Percentiles rank a stretch among this genome's conserved stretches.
These are phyloP conservation scores for Pestalotiopsis sp. DNA, from an alignment of 2,329 filamentous ascomycete genomes.

Conservation along the genomic window DNA sequence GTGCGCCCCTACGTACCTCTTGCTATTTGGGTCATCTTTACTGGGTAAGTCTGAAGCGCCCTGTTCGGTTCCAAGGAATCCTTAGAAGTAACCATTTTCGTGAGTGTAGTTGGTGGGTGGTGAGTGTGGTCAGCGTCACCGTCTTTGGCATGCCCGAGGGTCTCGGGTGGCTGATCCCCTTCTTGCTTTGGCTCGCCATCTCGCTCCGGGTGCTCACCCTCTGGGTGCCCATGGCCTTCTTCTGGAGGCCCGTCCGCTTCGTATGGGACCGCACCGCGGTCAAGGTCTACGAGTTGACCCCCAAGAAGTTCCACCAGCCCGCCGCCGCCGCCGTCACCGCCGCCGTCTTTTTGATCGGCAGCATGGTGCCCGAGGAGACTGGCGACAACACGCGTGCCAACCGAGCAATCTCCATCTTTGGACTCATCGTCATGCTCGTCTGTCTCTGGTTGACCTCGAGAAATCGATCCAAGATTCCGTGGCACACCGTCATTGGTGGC, in stretches of 20 bases:
- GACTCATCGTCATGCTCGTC: slow-evolving; percentile 71
- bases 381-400: slow-evolving; percentile 78
- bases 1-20: slow-evolving; percentile 48
- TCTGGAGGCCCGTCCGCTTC: slow-evolving; percentile 68
- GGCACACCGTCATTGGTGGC: slow-evolving; percentile 84
- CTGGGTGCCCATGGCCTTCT: slow-evolving; percentile 68
- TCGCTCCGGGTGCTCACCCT: slow-evolving; percentile 74
- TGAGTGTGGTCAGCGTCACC: slow-evolving; percentile 41
- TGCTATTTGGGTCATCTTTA: slow-evolving; percentile 40
- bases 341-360: slow-evolving; percentile 74
- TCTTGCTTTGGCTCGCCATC: slow-evolving; percentile 78
- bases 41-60: slow-evolving; percentile 32
- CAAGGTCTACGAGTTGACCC: slow-evolving; percentile 62
- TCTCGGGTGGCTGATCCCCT: slow-evolving; percentile 81
- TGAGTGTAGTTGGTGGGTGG: slow-evolving; percentile 41
- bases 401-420: slow-evolving; percentile 80
- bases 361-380: slow-evolving; percentile 72
- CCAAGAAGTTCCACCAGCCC: slow-evolving; percentile 65
- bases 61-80: background rate
- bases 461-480: slow-evolving; percentile 65
- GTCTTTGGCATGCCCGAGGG: slow-evolving; percentile 68
- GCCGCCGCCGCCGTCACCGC: slow-evolving; percentile 67
- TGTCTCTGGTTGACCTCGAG: slow-evolving; percentile 72
- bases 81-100: background rate
- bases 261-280: slow-evolving; percentile 69